Evolutionary conservation across 2,329 filamentous ascomycete genomes (phyloP), one percentile per base, ranked within the genome.

Genomic region (Aureobasidium subglaciale): DNA sequence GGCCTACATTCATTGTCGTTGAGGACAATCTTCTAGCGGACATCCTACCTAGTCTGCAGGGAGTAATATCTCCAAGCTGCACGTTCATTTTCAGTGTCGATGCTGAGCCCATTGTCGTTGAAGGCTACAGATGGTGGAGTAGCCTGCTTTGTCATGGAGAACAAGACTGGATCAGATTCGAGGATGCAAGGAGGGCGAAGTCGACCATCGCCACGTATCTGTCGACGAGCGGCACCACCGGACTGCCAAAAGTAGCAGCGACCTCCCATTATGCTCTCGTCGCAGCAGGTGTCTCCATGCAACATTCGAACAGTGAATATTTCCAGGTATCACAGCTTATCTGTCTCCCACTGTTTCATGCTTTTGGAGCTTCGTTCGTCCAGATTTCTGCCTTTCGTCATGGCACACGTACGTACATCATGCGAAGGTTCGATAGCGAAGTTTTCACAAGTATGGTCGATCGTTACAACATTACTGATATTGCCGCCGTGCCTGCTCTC

Each of bases 1-100:
- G 72, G 22, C 71, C 76, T 2, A 74, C 71, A 42, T 65, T 76
- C 46, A 67, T 79, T 59, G 70, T 80, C 55, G 72, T 74, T 7
- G 45, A 49, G 15, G 27, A 18, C 3, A 9, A 11, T n/a, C 32
- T 32, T 18, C 8, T 49, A 13, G 4, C 1, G 8, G 18, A 4
- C 3, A 22, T 50, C 11, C 7, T 29, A 16, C 27, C 10, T 29
- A 8, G n/a, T n/a, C 13, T 5, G 10, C 9, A 10, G 18, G 8
- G 11, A n/a, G 27, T 6, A 10, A 22, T 49, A 24, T 38, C 24
- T 18, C 4, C 27, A 20, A n/a, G 13, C 7, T 4, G 9, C 13
- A 56, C 50, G 22, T 24, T 24, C 20, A 11, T 35, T 41, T 27
- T 38, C 32, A 16, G 5, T 2, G 11, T 15, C 2, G 13, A 34